Evolutionary conservation across 768 basidiomycete genomes (phyloP), one percentile per base, ranked within the genome.

Genomic region (Bullera alba): DNA sequence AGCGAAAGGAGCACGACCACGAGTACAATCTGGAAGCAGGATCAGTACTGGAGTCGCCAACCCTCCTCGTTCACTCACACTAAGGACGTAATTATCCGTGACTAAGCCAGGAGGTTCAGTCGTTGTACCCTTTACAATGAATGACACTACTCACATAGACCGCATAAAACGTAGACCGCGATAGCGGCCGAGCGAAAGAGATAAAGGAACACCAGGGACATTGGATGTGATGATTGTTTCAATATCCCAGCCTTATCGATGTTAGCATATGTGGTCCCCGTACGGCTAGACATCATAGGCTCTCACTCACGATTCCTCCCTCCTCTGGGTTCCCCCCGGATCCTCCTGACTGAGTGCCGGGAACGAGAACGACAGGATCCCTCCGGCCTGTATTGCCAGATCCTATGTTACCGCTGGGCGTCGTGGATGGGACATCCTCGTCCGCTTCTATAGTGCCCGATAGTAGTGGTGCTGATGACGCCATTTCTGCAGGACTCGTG

Each of bases 1-100:
- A 93, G 85, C 0, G 92, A 86, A 22, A 99, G 80, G 15, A 99
- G 77, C 1, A 96, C 83, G 19, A 97, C 95, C 0, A 97, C 93
- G 7, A 81, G 73, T 3, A 99, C 92, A 22, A 91, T 93, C 82
- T 84, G 63, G 25, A 57, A 26, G 42, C 60, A 37, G 51, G 56
- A 42, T 22, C n/a, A 26, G 45, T 5, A 42, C 4, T n/a, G n/a
- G 19, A 5, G 7, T 30, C 37, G 12, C 14, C 37, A 46, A 21
- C 36, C 12, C 17, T 17, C 29, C 28, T 37, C 26, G n/a, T 2
- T 30, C 5, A 73, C 87, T 61, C 52, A 93, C 91, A 39, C 90
- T 89, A 55, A 97, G 79, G 19, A 99, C 92, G 73, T 91, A 97
- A 69, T 91, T 86, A 60, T 81, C 75, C 32, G 88, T 88, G 69